Percentiles rank a stretch among this genome's conserved stretches.
Evolutionary conservation across 768 basidiomycete genomes (phyloP).

Genomic region (Lactarius pseudohatsudake): DNA sequence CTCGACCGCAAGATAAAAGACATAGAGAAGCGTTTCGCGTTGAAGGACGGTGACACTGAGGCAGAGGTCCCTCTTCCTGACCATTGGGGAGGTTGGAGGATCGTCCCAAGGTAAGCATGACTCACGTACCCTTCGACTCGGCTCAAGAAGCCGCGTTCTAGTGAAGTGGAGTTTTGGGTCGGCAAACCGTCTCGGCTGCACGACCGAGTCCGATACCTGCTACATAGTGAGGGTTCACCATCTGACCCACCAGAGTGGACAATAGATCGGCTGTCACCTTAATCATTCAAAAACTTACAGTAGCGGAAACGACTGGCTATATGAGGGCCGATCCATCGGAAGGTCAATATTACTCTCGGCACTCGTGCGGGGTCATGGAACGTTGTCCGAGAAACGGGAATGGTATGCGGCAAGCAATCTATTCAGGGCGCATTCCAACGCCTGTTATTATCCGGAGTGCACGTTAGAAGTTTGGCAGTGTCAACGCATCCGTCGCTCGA

Average conservation of each 20-base stretch:
- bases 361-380: background rate
- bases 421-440: background rate
- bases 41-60: conserved; percentile 41
- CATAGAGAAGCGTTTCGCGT: conserved; percentile 57
- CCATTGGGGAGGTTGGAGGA: conserved; percentile 96
- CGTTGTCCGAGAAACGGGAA: background rate
- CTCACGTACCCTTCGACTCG: conserved; percentile 8
- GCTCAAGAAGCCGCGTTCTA: conserved; percentile 36
- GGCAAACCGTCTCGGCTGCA: conserved; percentile 94
- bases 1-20: conserved; percentile 60
- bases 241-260: conserved; percentile 64
- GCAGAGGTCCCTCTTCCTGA: conserved; percentile 73
- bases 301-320: background rate
- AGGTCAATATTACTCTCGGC: background rate
- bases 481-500: background rate
- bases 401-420: background rate
- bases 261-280: conserved; percentile 75
- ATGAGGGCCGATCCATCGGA: background rate
- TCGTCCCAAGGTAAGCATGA: conserved; percentile 77
- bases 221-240: conserved; percentile 53
- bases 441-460: background rate
- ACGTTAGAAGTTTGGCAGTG: background rate
- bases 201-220: conserved; percentile 82
- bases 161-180: conserved; percentile 97
- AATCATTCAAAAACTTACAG: background rate